Evolutionary conservation across 2,329 filamentous ascomycete genomes (phyloP).

Genomic region (Metarhizium album): DNA sequence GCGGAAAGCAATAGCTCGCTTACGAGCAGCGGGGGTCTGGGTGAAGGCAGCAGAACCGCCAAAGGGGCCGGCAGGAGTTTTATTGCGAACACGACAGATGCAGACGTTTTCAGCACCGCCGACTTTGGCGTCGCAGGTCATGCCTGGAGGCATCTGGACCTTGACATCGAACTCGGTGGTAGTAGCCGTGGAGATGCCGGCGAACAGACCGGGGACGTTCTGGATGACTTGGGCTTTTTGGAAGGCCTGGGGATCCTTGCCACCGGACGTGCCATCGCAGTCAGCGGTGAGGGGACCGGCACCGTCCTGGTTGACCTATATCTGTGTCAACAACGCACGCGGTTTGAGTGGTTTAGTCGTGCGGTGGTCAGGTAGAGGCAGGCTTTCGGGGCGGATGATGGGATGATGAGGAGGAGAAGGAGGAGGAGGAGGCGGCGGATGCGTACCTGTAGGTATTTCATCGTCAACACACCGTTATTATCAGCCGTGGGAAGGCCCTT

Average conservation of each 20-base stretch:
- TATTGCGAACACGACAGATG: conserved; percentile 53
- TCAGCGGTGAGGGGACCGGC: conserved; percentile 51
- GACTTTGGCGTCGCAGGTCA: conserved; percentile 51
- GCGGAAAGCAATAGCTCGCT: conserved; percentile 49
- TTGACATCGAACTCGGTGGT: conserved; percentile 55
- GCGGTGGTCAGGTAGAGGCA: neutral
- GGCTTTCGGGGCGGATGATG: too few relatives aligned
- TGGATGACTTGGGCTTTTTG: conserved; percentile 45
- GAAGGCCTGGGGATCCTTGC: conserved; percentile 50
- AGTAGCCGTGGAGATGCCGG: conserved; percentile 45
- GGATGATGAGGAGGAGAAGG: neutral
- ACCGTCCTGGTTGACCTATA: conserved; percentile 60
- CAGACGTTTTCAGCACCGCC: conserved; percentile 54
- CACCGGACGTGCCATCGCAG: conserved; percentile 52
- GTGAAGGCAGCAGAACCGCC: conserved; percentile 58
- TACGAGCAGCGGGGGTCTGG: conserved; percentile 44
- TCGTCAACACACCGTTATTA: conserved; percentile 48
- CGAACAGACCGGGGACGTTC: conserved; percentile 48
- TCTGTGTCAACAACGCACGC: neutral
- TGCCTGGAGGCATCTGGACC: conserved; percentile 54
- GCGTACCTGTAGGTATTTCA: conserved; percentile 46
- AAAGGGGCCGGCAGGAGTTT: conserved; percentile 52
- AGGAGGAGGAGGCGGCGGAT: neutral
- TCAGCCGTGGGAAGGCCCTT: conserved; percentile 48
- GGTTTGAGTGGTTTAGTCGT: conserved; percentile 4